Evolutionary conservation across 2,329 filamentous ascomycete genomes (phyloP).

Genomic region (Clarireedia sp.): DNA sequence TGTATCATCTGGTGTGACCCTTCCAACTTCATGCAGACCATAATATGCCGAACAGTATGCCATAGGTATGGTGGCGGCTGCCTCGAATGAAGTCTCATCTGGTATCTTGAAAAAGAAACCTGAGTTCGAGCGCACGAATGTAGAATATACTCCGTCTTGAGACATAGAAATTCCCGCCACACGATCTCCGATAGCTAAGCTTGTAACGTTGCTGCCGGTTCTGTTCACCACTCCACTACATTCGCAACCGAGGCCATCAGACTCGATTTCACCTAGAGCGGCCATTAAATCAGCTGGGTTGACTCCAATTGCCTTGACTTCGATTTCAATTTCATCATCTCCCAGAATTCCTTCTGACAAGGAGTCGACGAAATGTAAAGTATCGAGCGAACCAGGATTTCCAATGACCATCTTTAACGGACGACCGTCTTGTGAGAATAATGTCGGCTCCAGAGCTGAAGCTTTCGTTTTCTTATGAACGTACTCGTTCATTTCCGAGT

Average conservation of each 20-base stretch:
- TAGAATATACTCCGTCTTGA: constrained; percentile 21
- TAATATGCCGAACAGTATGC: constrained; percentile 25
- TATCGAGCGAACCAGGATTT: constrained; percentile 22
- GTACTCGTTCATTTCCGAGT: constrained; percentile 21
- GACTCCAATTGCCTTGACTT: constrained; percentile 28
- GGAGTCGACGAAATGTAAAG: constrained; percentile 23
- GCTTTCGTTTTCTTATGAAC: constrained; percentile 8
- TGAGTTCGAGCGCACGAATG: constrained; percentile 17
- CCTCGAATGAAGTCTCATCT: constrained; percentile 18
- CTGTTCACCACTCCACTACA: constrained; percentile 30
- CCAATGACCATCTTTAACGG: constrained; percentile 20
- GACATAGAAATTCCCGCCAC: constrained; percentile 22
- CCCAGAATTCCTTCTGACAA: constrained; percentile 11
- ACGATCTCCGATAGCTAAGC: constrained; percentile 27
- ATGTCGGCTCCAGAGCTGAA: constrained; percentile 3
- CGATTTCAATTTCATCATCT: constrained; percentile 23
- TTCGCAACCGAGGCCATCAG: constrained; percentile 30
- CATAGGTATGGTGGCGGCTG: constrained; percentile 21
- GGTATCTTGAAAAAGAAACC: constrained; percentile 17
- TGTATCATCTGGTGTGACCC: constrained; percentile 22
- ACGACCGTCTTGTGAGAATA: constrained; percentile 10
- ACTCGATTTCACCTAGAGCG: constrained; percentile 28
- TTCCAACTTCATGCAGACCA: constrained; percentile 21
- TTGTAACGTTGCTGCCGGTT: constrained; percentile 23
- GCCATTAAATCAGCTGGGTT: constrained; percentile 27